Base-by-base conservation (phyloP, 768 basidiomycete species). In the Epithele typhae region DNA sequence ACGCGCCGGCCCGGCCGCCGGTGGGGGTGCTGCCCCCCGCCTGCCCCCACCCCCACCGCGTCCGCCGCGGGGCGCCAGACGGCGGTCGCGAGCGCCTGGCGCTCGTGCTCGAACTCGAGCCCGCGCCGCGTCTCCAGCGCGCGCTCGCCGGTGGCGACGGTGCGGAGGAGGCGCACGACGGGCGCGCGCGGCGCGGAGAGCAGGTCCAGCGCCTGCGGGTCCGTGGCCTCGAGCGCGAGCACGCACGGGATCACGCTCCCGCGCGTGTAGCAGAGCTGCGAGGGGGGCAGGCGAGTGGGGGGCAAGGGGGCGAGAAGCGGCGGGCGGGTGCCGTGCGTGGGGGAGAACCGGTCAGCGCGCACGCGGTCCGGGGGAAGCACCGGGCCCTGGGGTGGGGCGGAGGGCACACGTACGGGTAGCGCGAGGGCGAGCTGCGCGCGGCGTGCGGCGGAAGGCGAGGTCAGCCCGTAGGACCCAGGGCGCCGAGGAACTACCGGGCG, bases 121-220 rank as follows among this genome's bases (percentile, higher is more conserved):
- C 1, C 42, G 32, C 15, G 19, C 25, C 25, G 32, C 15, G 9
- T 25, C 30, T 34, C 23, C 37, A 43, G 37, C 33, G 40, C 39
- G 11, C 25, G 17, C n/a, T 38, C 40, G 17, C 52, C 40, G 15
- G 36, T 32, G 30, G 35, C 35, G 33, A 49, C 45, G 34, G 46
- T 45, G 38, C 49, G 53, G 22, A 55, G 38, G 32, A 60, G 46
- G 19, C 49, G 57, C 25, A 58, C 51, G 14, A 43, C 43, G 12
- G 37, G 46, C 5, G 52, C 45, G 22, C 49, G 45, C 36, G 57
- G 50, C 18, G 53, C 40, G 27, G 57, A 52, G 24, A 58, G 51
- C 8, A 57, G 45, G 37, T 55, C 53, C 17, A 61, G 51, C 15
- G 53, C 59, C 19, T 61, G 55, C 11, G 38, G 46, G 47, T 61